A percentile compares a stretch with the other conserved stretches of the same genome.
Conservation (phyloP, 371 early-diverging fungal species). For the Syncephalis plumigaleata region DNA sequence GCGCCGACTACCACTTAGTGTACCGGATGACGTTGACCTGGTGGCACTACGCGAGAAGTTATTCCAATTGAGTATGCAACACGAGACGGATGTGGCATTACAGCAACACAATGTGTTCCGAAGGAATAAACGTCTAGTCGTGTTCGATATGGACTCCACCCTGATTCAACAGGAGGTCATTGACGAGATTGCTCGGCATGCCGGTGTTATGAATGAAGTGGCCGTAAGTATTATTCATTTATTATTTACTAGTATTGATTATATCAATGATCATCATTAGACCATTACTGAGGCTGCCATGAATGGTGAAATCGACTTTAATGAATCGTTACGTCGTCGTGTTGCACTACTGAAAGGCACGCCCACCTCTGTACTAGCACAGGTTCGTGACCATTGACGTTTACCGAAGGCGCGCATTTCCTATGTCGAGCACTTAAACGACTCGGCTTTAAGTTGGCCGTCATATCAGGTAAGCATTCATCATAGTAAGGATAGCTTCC, state of each 20-base stretch:
- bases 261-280: constrained; percentile 15
- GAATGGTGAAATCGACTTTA: constrained; percentile 92
- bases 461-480: constrained; percentile 58
- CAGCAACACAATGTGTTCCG: constrained; percentile 79
- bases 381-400: constrained; percentile 55
- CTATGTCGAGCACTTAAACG: constrained; percentile 75
- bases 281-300: constrained; percentile 90
- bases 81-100: constrained; percentile 69
- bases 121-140: constrained; percentile 78
- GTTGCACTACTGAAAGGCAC: constrained; percentile 80
- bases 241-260: background rate
- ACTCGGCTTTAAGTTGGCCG: constrained; percentile 85
- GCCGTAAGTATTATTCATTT: constrained; percentile 34
- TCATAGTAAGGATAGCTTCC: no score
- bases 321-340: constrained; percentile 72
- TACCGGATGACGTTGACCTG: constrained; percentile 41
- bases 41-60: constrained; percentile 42
- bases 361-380: constrained; percentile 58
- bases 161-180: constrained; percentile 95
- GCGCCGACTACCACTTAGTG: constrained; percentile 64
- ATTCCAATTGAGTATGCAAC: constrained; percentile 41
- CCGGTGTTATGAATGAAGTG: constrained; percentile 82
- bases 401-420: constrained; percentile 82
- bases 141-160: constrained; percentile 98
- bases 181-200: constrained; percentile 88